Evolutionary conservation across 179 eudicot genomes (phyloP), one percentile per base, ranked within the genome.

Genomic region (Silene vulgaris): DNA sequence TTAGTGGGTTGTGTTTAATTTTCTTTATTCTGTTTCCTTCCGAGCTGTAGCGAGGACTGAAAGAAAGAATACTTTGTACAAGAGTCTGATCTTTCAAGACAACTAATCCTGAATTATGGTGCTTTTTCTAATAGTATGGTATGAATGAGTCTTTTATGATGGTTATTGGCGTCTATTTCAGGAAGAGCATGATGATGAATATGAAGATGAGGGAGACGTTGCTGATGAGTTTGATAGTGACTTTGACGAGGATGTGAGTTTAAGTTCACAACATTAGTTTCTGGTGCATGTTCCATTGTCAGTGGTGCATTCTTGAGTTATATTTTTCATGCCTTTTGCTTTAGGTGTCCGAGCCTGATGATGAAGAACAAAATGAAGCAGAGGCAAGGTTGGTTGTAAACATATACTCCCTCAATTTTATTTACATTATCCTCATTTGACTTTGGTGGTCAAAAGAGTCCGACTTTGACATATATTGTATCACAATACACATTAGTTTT

Each of bases 181-280:
- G 99, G 99, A 96, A 74, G 99, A 87, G 80, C 71, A 86, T 80
- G 99, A 96, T 73, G 87, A 74, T 3, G 91, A 89, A 61, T 96
- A 93, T 69, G 88, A 88, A 80, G 99, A 82, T 64, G 97, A 92
- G 80, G 84, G 72, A 54, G 99, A 96, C 78, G 90, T 59, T 75
- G 97, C 80, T n/a, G 99, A 96, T 88, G 91, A 93, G 75, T 96
- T 90, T 80, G 99, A 96, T 66, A 93, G 97, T 67, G 99, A 96
- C 79, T 96, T 96, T 63, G 90, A 90, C 81, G 93, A 89, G 79
- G 97, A 92, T 80, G 99, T 90, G 81, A 84, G 97, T 72, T 72
- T 29, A 75, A 8, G 45, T 56, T 40, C 19, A 21, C 14, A 20
- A 7, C 3, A 13, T 60, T 40, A 28, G 16, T 32, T 40, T 35